These are phyloP conservation scores for Sparassis latifolia DNA, from an alignment of 1,284 basidiomycete genomes.

Conservation along the genomic window DNA sequence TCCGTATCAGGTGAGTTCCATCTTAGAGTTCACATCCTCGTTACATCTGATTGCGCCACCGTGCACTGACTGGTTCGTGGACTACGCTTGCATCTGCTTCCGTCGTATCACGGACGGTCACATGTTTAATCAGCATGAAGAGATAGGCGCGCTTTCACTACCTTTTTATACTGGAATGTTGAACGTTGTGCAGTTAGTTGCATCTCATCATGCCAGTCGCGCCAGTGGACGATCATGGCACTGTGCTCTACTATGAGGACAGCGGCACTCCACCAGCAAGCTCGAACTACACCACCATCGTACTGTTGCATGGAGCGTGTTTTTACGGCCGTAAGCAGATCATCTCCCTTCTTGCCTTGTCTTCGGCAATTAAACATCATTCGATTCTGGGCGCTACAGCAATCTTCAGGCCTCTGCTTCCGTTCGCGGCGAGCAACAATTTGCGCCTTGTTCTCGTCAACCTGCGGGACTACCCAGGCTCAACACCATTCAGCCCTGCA, in stretches of 20 bases:
- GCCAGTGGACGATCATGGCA: conserved; percentile 11
- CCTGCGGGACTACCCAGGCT: too few species aligned
- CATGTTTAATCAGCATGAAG: too few species aligned
- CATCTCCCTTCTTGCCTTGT: not conserved
- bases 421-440: not conserved
- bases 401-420: conserved; percentile 1
- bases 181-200: too few species aligned
- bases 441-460: not conserved
- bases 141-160: too few species aligned
- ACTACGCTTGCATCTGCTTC: too few species aligned
- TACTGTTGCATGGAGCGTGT: conserved; percentile 1
- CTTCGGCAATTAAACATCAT: not conserved
- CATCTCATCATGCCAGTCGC: not conserved
- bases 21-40: too few species aligned
- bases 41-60: too few species aligned
- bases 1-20: too few species aligned
- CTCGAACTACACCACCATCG: conserved; percentile 1
- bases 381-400: not conserved
- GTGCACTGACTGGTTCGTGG: too few species aligned
- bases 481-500: too few species aligned
- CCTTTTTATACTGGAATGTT: too few species aligned
- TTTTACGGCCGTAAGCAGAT: conserved; percentile 3
- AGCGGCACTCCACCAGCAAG: not conserved
- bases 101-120: too few species aligned
- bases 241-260: conserved; percentile 5